These are phyloP conservation scores for Beauveria asiatica DNA, from an alignment of 2,329 filamentous ascomycete genomes.

Conservation along the genomic window DNA sequence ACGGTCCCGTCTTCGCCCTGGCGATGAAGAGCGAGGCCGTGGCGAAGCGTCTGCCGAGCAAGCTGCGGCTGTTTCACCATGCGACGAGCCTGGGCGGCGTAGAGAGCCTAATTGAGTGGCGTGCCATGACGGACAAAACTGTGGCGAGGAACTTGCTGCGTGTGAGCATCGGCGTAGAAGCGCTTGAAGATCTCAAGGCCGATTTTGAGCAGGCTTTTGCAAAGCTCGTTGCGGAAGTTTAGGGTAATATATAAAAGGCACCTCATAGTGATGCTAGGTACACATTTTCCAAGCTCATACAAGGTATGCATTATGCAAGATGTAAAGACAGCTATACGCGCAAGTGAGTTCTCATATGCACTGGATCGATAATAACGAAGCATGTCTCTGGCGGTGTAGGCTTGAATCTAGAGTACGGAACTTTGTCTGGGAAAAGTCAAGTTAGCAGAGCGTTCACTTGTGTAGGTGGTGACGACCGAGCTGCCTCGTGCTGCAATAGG, in stretches of 20 bases:
- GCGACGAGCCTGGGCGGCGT: slow-evolving; percentile 91
- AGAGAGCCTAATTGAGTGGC: slow-evolving; percentile 94
- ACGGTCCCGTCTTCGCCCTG: slow-evolving; percentile 79
- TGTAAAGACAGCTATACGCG: no score
- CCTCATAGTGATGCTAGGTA: no score
- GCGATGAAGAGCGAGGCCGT: slow-evolving; percentile 49
- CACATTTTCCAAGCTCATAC: background rate
- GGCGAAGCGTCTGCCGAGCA: slow-evolving; percentile 66
- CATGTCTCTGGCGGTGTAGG: no score
- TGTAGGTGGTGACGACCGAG: no score
- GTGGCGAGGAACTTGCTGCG: slow-evolving; percentile 68
- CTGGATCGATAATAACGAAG: no score
- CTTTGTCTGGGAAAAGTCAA: no score
- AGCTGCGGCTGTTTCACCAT: slow-evolving; percentile 79
- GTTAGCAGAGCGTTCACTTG: no score
- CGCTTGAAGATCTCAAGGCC: slow-evolving; percentile 70
- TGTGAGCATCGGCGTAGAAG: slow-evolving; percentile 81
- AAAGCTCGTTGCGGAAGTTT: slow-evolving; percentile 30
- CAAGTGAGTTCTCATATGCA: no score
- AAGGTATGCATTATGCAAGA: background rate
- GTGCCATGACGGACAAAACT: slow-evolving; percentile 70
- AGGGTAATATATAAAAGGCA: background rate
- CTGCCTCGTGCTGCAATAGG: no score
- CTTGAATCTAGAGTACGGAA: no score
- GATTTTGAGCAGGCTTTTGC: slow-evolving; percentile 64